Percentiles rank a stretch among this genome's conserved stretches.
These are phyloP conservation scores for Leccinum incarnatum DNA, from an alignment of 768 basidiomycete species.

Conservation along the genomic window DNA sequence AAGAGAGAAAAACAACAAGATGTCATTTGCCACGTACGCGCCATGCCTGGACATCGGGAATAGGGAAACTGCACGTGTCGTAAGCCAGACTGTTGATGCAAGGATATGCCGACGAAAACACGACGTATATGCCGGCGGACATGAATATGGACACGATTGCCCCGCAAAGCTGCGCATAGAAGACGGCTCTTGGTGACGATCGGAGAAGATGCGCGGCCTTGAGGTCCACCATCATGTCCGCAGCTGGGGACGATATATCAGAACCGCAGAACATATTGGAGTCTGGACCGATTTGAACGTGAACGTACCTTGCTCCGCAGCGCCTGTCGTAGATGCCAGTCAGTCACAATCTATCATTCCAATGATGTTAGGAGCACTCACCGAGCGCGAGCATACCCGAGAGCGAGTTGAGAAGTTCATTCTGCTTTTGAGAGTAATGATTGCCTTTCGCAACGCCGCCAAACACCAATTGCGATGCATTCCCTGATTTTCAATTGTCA, in stretches of 20 bases:
- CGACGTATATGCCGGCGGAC: background rate
- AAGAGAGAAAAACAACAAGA: background rate
- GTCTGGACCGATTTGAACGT: background rate
- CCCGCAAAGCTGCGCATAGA: background rate
- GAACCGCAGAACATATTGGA: background rate
- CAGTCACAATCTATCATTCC: background rate
- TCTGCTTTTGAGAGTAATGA: background rate
- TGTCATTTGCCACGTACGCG: background rate
- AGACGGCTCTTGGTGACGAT: background rate
- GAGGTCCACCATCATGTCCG: background rate
- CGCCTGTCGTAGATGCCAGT: background rate
- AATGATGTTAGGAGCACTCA: background rate
- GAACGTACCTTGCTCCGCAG: background rate
- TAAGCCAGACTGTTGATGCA: background rate
- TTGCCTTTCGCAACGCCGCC: background rate
- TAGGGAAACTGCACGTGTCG: slow-evolving; percentile 4
- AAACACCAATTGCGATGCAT: background rate
- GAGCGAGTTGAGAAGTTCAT: background rate
- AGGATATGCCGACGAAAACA: slow-evolving; percentile 4
- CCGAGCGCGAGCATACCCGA: background rate
- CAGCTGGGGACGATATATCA: background rate
- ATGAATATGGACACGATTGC: slow-evolving; percentile 5
- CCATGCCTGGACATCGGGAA: slow-evolving; percentile 3
- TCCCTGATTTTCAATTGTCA: background rate
- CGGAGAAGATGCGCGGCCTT: slow-evolving; percentile 4